Conservation (phyloP, 768 basidiomycete genomes). For the Sistotremastrum niveocremeum region DNA sequence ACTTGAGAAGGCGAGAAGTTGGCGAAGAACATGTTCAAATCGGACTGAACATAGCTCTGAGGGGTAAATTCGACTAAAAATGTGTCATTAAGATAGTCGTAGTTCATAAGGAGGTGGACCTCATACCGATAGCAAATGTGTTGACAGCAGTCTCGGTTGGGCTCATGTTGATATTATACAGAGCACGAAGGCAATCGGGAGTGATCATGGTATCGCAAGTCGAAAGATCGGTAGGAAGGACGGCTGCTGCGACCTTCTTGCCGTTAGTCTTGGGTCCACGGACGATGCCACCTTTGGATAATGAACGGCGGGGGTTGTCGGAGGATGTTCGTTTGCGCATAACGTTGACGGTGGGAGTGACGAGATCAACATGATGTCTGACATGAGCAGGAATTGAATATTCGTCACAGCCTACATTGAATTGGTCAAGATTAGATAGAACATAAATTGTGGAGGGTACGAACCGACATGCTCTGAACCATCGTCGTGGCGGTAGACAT, state of each 20-base stretch:
- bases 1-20: conserved; percentile 2
- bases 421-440: neutral
- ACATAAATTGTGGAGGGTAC: conserved; percentile 5
- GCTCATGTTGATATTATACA: conserved; percentile 6
- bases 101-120: too few species aligned
- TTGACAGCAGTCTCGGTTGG: conserved; percentile 1
- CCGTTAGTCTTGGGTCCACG: conserved; percentile 12
- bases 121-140: conserved; percentile 5
- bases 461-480: conserved; percentile 26
- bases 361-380: conserved; percentile 1
- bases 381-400: neutral
- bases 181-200: conserved; percentile 4
- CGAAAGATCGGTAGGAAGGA: neutral
- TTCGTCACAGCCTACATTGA: neutral
- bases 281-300: too few species aligned
- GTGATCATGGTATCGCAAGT: conserved; percentile 4
- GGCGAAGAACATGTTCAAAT: conserved; percentile 3
- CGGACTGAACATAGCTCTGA: conserved; percentile 2
- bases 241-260: neutral
- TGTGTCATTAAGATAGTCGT: neutral
- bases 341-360: conserved; percentile 1
- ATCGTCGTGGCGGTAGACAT: conserved; percentile 26
- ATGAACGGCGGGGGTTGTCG: too few species aligned
- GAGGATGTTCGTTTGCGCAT: neutral
- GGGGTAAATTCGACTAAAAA: conserved; percentile 3